phyloP scores from a whole-genome alignment of 192 early-diverging fungal species.

The Coemansia sp. region DNA sequence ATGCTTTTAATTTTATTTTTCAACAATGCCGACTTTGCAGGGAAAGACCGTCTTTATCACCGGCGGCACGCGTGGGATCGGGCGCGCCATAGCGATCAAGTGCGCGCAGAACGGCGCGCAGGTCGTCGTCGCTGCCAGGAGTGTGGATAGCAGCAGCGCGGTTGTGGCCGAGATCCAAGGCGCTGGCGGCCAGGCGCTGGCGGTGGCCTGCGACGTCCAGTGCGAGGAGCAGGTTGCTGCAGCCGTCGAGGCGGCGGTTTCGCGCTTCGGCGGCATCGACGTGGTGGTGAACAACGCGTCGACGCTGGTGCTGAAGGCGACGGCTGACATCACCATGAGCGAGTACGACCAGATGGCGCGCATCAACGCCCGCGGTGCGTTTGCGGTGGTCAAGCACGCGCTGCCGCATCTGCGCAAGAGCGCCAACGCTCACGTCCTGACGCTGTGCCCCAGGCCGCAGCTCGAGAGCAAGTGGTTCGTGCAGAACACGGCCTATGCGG shows the following conservation, averaged over 20 bases:
- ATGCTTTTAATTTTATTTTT: background rate
- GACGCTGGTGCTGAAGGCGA: constrained; percentile 68
- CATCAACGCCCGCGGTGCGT: constrained; percentile 76
- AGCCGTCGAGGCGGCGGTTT: constrained; percentile 62
- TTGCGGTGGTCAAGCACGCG: constrained; percentile 67
- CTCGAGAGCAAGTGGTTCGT: constrained; percentile 69
- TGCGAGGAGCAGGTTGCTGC: constrained; percentile 67
- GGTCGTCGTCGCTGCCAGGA: constrained; percentile 63
- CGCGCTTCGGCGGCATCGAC: constrained; percentile 77
- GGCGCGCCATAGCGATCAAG: constrained; percentile 52
- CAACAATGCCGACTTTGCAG: background rate
- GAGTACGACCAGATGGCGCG: constrained; percentile 69
- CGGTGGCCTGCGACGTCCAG: constrained; percentile 74
- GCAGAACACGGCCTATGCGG: constrained; percentile 62
- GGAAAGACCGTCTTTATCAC: constrained; percentile 57
- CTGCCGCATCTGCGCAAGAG: constrained; percentile 70
- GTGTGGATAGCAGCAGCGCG: constrained; percentile 57
- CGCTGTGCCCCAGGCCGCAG: constrained; percentile 67
- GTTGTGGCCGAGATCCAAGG: constrained; percentile 67
- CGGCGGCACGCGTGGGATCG: constrained; percentile 57
- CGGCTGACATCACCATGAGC: constrained; percentile 50
- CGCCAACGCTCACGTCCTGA: constrained; percentile 76
- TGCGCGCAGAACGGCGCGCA: constrained; percentile 48
- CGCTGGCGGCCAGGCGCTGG: constrained; percentile 69
- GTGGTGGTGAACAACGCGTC: constrained; percentile 77